Evolutionary conservation across 1,139 yeast species (phyloP).

Genomic region (Yamadazyma dushanensis): DNA sequence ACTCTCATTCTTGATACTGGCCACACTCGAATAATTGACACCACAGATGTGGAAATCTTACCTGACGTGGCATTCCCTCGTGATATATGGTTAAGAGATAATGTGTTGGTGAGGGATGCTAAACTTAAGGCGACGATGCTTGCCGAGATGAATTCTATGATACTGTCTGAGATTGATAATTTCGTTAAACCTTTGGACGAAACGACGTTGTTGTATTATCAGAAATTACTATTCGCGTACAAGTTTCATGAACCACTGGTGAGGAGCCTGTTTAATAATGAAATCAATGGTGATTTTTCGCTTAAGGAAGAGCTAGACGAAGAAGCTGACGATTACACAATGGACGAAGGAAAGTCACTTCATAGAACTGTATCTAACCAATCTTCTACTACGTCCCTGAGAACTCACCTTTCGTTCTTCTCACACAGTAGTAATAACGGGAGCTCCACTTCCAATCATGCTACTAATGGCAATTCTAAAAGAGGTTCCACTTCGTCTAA

Average conservation of each 20-base stretch:
- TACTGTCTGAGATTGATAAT: constrained; percentile 25
- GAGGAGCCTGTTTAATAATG: constrained; percentile 2
- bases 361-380: constrained; percentile 23
- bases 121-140: constrained; percentile 36
- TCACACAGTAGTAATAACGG: constrained; percentile 13
- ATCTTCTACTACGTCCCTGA: constrained; percentile 20
- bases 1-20: not conserved
- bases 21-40: not conserved
- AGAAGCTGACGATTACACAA: constrained; percentile 21
- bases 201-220: constrained; percentile 33
- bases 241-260: constrained; percentile 28
- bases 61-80: constrained; percentile 37
- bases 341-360: constrained; percentile 18
- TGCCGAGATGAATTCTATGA: constrained; percentile 35
- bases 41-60: constrained; percentile 23
- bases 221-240: constrained; percentile 37
- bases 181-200: constrained; percentile 25
- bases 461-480: constrained; percentile 8
- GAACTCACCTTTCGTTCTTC: constrained; percentile 19
- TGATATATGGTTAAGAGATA: constrained; percentile 43
- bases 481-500: constrained; percentile 14
- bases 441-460: not conserved
- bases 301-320: constrained; percentile 27
- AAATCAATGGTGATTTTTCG: constrained; percentile 13
- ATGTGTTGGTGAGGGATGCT: constrained; percentile 31